A percentile compares a stretch with the other conserved stretches of the same genome.
These are phyloP conservation scores for Centaurea solstitialis DNA, from an alignment of 129 eudicot genomes.

Conservation along the genomic window DNA sequence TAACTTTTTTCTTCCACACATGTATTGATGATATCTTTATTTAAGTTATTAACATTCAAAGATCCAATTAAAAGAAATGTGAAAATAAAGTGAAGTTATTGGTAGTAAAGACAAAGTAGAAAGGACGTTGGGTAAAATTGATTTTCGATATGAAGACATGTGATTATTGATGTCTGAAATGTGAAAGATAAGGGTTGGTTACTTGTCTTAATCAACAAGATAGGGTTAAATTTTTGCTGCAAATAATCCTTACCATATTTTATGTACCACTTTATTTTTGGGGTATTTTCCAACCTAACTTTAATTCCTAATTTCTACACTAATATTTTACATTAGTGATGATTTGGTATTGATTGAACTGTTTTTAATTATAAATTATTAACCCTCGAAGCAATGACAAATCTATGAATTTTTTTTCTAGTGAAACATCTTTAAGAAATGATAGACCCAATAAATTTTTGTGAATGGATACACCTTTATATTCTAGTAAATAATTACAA, in stretches of 20 bases:
- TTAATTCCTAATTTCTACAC: too few relatives aligned
- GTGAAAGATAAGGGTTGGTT: constrained; percentile 14
- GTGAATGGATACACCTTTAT: too few relatives aligned
- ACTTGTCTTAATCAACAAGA: constrained; percentile 16
- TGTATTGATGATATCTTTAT: not conserved
- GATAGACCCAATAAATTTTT: too few relatives aligned
- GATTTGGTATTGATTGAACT: too few relatives aligned
- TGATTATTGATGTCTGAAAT: not conserved
- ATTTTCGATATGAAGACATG: not conserved
- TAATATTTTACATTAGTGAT: too few relatives aligned
- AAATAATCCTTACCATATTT: not conserved
- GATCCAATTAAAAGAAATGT: not conserved
- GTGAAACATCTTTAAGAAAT: too few relatives aligned
- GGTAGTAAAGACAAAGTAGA: not conserved
- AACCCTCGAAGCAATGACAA: too few relatives aligned
- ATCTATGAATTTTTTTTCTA: too few relatives aligned
- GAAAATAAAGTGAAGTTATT: not conserved
- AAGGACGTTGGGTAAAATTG: not conserved
- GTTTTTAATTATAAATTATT: too few relatives aligned
- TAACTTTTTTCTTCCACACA: too few relatives aligned
- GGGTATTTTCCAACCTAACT: not conserved
- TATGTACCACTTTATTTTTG: not conserved
- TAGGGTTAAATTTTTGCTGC: not conserved
- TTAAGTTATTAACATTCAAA: not conserved
- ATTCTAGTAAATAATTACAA: too few relatives aligned